Evolutionary conservation across 768 basidiomycete species (phyloP).

Genomic region (Gloeopeniophorella convolvens): DNA sequence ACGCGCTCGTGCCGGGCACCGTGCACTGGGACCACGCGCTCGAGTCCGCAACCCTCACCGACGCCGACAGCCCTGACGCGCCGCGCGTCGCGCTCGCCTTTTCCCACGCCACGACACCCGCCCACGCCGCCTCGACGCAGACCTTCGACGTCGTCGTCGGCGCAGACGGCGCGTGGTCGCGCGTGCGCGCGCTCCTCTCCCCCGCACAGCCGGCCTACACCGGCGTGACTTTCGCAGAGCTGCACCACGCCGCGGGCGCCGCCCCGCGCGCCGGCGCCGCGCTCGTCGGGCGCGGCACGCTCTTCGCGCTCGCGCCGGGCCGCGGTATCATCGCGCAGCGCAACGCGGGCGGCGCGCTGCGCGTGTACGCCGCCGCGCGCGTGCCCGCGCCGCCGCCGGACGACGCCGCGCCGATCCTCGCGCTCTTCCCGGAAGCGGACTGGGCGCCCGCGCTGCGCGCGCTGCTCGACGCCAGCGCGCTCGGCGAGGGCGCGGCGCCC

Average conservation of each 20-base stretch:
- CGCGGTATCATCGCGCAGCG: slow-evolving; percentile 29
- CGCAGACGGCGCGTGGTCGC: slow-evolving; percentile 38
- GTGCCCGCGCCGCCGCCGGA: slow-evolving; percentile 1
- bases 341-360: slow-evolving; percentile 25
- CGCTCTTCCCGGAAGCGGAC: not conserved
- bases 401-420: not conserved
- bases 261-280: not conserved
- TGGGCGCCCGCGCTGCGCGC: slow-evolving; percentile 12
- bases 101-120: not conserved
- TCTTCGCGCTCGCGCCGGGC: slow-evolving; percentile 25
- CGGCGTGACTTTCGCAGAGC: slow-evolving; percentile 23
- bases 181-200: slow-evolving; percentile 31
- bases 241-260: slow-evolving; percentile 12
- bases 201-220: slow-evolving; percentile 29
- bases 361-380: slow-evolving; percentile 8
- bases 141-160: slow-evolving; percentile 28
- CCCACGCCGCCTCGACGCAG: not conserved
- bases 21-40: slow-evolving; percentile 2
- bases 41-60: not conserved
- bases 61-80: not conserved
- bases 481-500: slow-evolving; percentile 6
- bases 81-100: slow-evolving; percentile 4
- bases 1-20: slow-evolving; percentile 2
- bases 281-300: slow-evolving; percentile 28
- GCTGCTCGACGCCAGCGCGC: slow-evolving; percentile 12